A percentile compares a stretch with the other conserved stretches of the same genome.
Evolutionary conservation across 495 filamentous ascomycete species (phyloP).

Genomic region (Cercophora sp.): DNA sequence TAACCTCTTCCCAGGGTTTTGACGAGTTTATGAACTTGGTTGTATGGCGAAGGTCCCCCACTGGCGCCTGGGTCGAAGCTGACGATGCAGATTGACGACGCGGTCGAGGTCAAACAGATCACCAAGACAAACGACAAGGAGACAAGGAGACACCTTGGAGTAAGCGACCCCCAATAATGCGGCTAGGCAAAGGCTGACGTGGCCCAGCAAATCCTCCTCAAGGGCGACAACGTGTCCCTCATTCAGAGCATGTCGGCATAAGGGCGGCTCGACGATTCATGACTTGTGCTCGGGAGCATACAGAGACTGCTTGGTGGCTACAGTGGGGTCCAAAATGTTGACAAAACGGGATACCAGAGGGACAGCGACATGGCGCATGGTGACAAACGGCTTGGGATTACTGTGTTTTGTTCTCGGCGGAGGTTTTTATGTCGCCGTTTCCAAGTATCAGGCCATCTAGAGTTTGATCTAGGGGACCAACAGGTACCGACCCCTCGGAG

Average conservation of each 20-base stretch:
- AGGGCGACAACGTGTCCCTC: conserved; percentile 94
- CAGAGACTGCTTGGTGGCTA: background rate
- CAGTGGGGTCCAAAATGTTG: background rate
- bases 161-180: background rate
- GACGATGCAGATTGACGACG: conserved; percentile 59
- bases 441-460: conserved; percentile 46
- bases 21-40: conserved; percentile 99
- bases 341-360: conserved; percentile 14
- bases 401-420: conserved; percentile 15
- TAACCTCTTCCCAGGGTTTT: conserved; percentile 37
- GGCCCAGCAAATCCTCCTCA: conserved; percentile 85
- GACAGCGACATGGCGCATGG: conserved; percentile 10
- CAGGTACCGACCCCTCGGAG: conserved; percentile 36
- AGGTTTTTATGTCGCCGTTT: conserved; percentile 40
- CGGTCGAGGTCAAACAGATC: conserved; percentile 82
- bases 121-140: conserved; percentile 75
- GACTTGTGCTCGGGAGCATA: background rate
- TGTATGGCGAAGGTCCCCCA: conserved; percentile 62
- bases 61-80: background rate
- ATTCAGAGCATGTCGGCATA: conserved; percentile 72
- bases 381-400: conserved; percentile 1
- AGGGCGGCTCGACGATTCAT: background rate
- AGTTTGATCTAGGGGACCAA: conserved; percentile 42
- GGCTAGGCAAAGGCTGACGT: conserved; percentile 24
- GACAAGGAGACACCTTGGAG: conserved; percentile 72